Evolutionary conservation across 2,329 filamentous ascomycete species (phyloP).

Genomic region (Cordyceps fumosorosea): DNA sequence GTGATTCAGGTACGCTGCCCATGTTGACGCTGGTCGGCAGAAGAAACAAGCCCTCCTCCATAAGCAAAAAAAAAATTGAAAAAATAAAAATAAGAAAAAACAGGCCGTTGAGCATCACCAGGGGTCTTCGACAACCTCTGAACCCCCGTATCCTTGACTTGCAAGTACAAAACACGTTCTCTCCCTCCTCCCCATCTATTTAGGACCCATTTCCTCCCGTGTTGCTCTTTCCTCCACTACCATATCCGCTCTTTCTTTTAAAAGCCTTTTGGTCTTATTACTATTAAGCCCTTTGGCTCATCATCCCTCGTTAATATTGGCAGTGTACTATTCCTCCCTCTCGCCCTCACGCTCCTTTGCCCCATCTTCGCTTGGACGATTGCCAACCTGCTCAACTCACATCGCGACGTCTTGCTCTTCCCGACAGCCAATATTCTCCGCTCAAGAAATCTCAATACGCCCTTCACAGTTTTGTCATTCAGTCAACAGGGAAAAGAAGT

Average conservation of each 20-base stretch:
- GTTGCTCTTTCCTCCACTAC: constrained; percentile 6
- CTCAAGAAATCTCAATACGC: not conserved
- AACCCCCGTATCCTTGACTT: constrained; percentile 11
- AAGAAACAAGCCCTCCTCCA: constrained; percentile 7
- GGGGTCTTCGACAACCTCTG: constrained; percentile 7
- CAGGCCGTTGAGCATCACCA: constrained; percentile 5
- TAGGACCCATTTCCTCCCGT: constrained; percentile 3
- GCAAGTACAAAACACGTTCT: constrained; percentile 11
- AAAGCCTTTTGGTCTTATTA: not conserved
- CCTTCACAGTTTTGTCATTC: constrained; percentile 15
- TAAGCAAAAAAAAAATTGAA: constrained; percentile 9
- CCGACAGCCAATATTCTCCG: constrained; percentile 6
- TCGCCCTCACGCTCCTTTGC: constrained; percentile 11
- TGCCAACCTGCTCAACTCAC: not conserved
- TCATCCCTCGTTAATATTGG: constrained; percentile 12
- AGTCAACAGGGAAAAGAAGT: not conserved
- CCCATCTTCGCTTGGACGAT: constrained; percentile 6
- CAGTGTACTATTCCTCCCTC: constrained; percentile 8
- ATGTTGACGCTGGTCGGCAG: constrained; percentile 4
- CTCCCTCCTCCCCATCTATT: constrained; percentile 19
- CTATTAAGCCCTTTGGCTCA: constrained; percentile 5
- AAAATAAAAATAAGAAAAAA: constrained; percentile 4
- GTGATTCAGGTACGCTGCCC: constrained; percentile 23
- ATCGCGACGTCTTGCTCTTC: not conserved
- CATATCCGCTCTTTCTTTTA: constrained; percentile 10